These are phyloP conservation scores for Ottelia alismoides DNA, from an alignment of 106 monocot genomes.

Conservation along the genomic window DNA sequence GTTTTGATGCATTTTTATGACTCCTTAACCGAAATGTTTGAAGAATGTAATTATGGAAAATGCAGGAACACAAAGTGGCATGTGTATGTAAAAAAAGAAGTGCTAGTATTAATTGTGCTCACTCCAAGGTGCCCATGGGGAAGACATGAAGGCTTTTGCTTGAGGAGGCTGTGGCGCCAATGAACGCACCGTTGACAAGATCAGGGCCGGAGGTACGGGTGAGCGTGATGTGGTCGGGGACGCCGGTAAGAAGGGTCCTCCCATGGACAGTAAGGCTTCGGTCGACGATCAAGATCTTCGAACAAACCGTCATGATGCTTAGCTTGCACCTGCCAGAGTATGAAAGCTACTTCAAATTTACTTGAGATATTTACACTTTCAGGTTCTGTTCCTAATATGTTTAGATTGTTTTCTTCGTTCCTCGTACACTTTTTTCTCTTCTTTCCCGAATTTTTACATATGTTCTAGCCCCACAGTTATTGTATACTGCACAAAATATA, in stretches of 20 bases:
- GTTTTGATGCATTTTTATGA: too few relatives aligned
- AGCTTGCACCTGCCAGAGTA: too few relatives aligned
- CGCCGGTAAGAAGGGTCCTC: slow-evolving; percentile 48
- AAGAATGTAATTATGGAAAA: neutral
- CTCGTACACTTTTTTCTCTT: too few relatives aligned
- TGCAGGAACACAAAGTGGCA: neutral
- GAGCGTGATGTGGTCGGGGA: slow-evolving; percentile 56
- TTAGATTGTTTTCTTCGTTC: too few relatives aligned
- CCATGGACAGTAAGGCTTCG: slow-evolving; percentile 52
- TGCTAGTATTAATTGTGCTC: neutral
- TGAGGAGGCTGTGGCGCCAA: slow-evolving; percentile 40
- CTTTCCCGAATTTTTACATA: too few relatives aligned
- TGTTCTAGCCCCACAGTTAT: too few relatives aligned
- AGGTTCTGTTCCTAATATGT: too few relatives aligned
- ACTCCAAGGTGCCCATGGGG: slow-evolving; percentile 58
- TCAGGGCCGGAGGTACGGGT: slow-evolving; percentile 41
- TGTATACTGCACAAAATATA: too few relatives aligned
- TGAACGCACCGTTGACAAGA: slow-evolving; percentile 54
- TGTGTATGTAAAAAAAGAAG: neutral
- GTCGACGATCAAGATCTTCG: slow-evolving; percentile 39
- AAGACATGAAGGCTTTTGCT: slow-evolving; percentile 56
- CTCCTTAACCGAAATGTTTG: too few relatives aligned
- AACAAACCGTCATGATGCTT: slow-evolving; percentile 57
- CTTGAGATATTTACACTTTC: too few relatives aligned
- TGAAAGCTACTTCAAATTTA: too few relatives aligned